Conservation (phyloP, 2,329 filamentous ascomycete genomes). For the Xylaria sp. region DNA sequence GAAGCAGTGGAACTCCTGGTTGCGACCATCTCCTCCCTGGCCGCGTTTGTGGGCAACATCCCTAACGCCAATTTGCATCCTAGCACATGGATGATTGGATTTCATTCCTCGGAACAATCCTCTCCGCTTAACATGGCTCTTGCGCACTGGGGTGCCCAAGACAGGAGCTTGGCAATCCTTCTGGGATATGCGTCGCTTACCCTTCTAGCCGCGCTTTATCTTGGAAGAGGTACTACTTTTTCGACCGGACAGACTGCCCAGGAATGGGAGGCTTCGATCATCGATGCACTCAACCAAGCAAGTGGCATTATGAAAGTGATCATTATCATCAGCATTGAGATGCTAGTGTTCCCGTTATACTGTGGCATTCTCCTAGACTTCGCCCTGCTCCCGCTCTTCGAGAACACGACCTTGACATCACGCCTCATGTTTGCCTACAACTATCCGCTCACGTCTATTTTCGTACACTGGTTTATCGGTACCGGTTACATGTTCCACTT, state of each 20-base stretch:
- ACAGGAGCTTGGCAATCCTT: constrained; percentile 66
- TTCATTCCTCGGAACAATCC: constrained; percentile 40
- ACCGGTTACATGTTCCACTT: constrained; percentile 99
- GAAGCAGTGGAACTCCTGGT: constrained; percentile 22
- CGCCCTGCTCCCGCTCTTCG: constrained; percentile 84
- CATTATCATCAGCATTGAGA: constrained; percentile 96
- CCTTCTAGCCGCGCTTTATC: constrained; percentile 69
- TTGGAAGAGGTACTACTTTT: constrained; percentile 67
- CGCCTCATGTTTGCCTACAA: constrained; percentile 71
- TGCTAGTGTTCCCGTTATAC: constrained; percentile 95
- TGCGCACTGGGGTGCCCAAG: constrained; percentile 61
- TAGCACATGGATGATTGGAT: constrained; percentile 53
- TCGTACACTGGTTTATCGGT: constrained; percentile 97
- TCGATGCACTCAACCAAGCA: constrained; percentile 83
- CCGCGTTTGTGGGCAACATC: constrained; percentile 30
- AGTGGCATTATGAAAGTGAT: constrained; percentile 98
- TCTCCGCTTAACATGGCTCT: constrained; percentile 49
- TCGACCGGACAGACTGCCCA: constrained; percentile 51
- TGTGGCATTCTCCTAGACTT: constrained; percentile 87
- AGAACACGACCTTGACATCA: constrained; percentile 69
- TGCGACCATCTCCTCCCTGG: constrained; percentile 18
- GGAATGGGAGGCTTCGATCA: constrained; percentile 68
- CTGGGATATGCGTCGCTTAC: constrained; percentile 77
- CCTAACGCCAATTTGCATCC: constrained; percentile 41
- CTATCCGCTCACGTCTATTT: constrained; percentile 83